Evolutionary conservation across 2,329 filamentous ascomycete genomes (phyloP).

Genomic region (Thielaviopsis musarum): DNA sequence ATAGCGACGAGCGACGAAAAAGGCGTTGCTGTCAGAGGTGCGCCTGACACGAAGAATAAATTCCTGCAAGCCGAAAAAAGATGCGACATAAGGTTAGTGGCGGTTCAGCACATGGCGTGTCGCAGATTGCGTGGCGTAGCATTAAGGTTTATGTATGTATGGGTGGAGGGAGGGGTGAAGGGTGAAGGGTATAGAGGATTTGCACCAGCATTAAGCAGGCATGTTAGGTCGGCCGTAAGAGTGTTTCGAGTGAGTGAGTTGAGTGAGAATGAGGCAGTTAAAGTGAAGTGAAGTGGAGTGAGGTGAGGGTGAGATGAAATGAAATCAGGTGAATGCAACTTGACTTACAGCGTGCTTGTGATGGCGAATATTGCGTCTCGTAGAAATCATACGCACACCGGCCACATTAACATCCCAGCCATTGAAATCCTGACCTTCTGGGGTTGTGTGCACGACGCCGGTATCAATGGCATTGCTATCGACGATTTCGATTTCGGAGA

Average conservation of each 20-base stretch:
- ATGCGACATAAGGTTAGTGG: neutral
- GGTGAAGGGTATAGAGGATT: neutral
- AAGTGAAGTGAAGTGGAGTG: neutral
- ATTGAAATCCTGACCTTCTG: constrained; percentile 82
- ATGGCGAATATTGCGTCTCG: constrained; percentile 74
- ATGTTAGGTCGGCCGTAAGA: too few species aligned
- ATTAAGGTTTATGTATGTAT: neutral
- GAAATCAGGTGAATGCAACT: neutral
- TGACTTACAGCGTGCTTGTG: constrained; percentile 72
- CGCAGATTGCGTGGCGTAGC: neutral
- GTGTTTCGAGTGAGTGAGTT: neutral
- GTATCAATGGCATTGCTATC: constrained; percentile 85
- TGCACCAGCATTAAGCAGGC: neutral
- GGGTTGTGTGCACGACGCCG: constrained; percentile 69
- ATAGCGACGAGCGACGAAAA: constrained; percentile 72
- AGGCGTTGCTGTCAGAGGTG: constrained; percentile 49
- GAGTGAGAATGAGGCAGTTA: neutral
- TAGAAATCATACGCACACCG: constrained; percentile 61
- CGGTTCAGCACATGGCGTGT: neutral
- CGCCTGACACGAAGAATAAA: constrained; percentile 78
- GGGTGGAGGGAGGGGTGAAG: neutral
- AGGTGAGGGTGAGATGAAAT: neutral
- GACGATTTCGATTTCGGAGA: constrained; percentile 92
- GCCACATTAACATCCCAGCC: constrained; percentile 96
- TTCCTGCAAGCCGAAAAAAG: constrained; percentile 40